A percentile compares a stretch with the other conserved stretches of the same genome.
Evolutionary conservation across 192 early-diverging fungal genomes (phyloP).

Genomic region (Diversispora eburnea): DNA sequence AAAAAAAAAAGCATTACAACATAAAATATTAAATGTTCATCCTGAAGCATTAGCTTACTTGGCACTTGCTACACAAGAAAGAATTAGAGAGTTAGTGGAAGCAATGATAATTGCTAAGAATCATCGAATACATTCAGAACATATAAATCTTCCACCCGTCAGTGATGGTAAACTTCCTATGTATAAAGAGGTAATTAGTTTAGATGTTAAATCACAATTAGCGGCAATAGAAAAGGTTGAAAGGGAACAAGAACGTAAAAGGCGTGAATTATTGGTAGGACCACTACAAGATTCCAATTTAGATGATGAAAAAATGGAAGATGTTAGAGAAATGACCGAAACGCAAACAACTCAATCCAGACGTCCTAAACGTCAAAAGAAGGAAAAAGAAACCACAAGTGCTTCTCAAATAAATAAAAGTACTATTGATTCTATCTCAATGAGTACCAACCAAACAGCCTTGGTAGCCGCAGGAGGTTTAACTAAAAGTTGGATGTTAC

Average conservation of each 20-base stretch:
- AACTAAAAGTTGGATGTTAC: slow-evolving; percentile 56
- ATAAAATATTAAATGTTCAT: slow-evolving; percentile 45
- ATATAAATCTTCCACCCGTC: slow-evolving; percentile 56
- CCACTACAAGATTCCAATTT: slow-evolving; percentile 42
- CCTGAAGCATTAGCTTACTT: slow-evolving; percentile 60
- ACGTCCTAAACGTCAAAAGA: slow-evolving; percentile 44
- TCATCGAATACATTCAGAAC: slow-evolving; percentile 62
- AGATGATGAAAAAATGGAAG: slow-evolving; percentile 22
- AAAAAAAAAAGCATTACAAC: slow-evolving; percentile 31
- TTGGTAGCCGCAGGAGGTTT: slow-evolving; percentile 52
- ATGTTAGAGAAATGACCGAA: slow-evolving; percentile 24
- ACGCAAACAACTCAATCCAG: slow-evolving; percentile 33
- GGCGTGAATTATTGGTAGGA: slow-evolving; percentile 45
- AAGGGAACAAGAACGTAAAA: slow-evolving; percentile 58
- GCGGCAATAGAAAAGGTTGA: slow-evolving; percentile 67
- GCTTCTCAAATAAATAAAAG: slow-evolving; percentile 37
- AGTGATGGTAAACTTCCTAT: slow-evolving; percentile 50
- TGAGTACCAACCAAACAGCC: slow-evolving; percentile 57
- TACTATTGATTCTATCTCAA: slow-evolving; percentile 48
- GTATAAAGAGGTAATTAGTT: slow-evolving; percentile 63
- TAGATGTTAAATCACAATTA: slow-evolving; percentile 69
- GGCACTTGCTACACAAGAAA: slow-evolving; percentile 66
- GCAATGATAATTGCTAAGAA: slow-evolving; percentile 68
- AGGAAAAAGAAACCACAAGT: slow-evolving; percentile 39
- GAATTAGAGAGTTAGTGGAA: slow-evolving; percentile 60